Conservation (phyloP, 108 stramenopile genomes). For the Pseudonitzschia multistriata region DNA sequence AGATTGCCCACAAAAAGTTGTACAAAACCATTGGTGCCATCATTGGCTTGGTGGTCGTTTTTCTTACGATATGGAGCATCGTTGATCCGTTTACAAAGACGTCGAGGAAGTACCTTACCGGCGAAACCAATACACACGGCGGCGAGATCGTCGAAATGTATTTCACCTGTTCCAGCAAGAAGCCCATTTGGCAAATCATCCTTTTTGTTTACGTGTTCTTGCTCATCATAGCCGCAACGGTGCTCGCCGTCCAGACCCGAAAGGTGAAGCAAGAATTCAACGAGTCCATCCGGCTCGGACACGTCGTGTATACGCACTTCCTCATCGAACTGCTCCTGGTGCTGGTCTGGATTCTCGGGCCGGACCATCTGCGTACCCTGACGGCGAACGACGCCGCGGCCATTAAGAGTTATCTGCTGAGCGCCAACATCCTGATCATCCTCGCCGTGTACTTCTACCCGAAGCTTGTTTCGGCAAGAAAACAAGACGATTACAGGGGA, state of each 20-base stretch:
- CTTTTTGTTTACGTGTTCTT: conserved; percentile 12
- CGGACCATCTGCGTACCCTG: neutral
- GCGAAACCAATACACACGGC: conserved; percentile 7
- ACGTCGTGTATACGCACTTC: conserved; percentile 30
- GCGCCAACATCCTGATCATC: conserved; percentile 13
- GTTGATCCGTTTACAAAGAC: conserved; percentile 25
- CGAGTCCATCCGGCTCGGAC: conserved; percentile 21
- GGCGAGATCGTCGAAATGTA: neutral
- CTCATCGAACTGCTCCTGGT: conserved; percentile 11
- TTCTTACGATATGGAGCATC: conserved; percentile 30
- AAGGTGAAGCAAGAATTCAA: conserved; percentile 32
- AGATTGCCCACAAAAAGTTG: conserved; percentile 19
- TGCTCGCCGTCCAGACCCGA: conserved; percentile 27
- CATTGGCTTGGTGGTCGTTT: conserved; percentile 17
- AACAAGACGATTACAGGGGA: neutral
- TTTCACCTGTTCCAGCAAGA: conserved; percentile 19
- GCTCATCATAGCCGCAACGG: conserved; percentile 23
- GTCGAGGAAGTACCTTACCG: neutral
- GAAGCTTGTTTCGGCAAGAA: conserved; percentile 24
- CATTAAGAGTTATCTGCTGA: conserved; percentile 9
- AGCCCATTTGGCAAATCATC: conserved; percentile 2
- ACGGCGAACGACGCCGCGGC: neutral
- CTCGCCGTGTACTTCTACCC: conserved; percentile 27
- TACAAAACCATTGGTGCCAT: conserved; percentile 21
- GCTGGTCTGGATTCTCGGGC: neutral